Conservation (phyloP, 768 basidiomycete genomes). For the Leccinum incarnatum region DNA sequence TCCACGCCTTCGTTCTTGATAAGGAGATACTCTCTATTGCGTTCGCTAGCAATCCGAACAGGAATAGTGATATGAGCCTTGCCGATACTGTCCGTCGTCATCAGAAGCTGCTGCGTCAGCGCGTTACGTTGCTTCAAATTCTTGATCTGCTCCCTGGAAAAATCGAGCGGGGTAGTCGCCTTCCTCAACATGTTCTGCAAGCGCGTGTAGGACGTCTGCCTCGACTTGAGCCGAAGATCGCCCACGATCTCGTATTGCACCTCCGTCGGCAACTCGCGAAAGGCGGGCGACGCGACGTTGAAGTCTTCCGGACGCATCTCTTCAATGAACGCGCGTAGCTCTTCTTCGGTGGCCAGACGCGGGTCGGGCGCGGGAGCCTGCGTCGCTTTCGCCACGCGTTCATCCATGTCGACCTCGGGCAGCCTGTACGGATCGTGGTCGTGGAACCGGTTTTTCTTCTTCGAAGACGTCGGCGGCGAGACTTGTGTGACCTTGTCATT, state of each 20-base stretch:
- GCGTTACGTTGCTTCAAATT: slow-evolving; percentile 85
- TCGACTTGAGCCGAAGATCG: slow-evolving; percentile 89
- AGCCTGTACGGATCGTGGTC: slow-evolving; percentile 93
- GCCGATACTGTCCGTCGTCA: slow-evolving; percentile 90
- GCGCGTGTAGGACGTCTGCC: slow-evolving; percentile 90
- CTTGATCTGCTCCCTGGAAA: slow-evolving; percentile 94
- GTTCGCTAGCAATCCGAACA: slow-evolving; percentile 89
- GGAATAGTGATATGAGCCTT: slow-evolving; percentile 89
- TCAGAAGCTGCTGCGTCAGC: slow-evolving; percentile 89
- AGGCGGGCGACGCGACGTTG: slow-evolving; percentile 85
- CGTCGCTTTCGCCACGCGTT: slow-evolving; percentile 59
- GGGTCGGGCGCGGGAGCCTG: slow-evolving; percentile 72
- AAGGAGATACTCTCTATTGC: slow-evolving; percentile 93
- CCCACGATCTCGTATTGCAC: slow-evolving; percentile 98
- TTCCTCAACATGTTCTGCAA: slow-evolving; percentile 85
- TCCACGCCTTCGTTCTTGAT: slow-evolving; percentile 85
- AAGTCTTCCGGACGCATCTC: slow-evolving; percentile 96
- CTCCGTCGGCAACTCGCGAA: slow-evolving; percentile 90
- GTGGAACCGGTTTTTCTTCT: slow-evolving; percentile 60
- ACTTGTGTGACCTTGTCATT: slow-evolving; percentile 15
- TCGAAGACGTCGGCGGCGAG: slow-evolving; percentile 45
- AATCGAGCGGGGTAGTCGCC: slow-evolving; percentile 84
- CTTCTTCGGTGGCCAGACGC: slow-evolving; percentile 93
- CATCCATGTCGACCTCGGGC: slow-evolving; percentile 75
- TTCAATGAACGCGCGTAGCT: slow-evolving; percentile 89